A percentile compares a stretch with the other conserved stretches of the same genome.
Conservation (phyloP, 352 stramenopile species). For the Phytophthora brassicae region DNA sequence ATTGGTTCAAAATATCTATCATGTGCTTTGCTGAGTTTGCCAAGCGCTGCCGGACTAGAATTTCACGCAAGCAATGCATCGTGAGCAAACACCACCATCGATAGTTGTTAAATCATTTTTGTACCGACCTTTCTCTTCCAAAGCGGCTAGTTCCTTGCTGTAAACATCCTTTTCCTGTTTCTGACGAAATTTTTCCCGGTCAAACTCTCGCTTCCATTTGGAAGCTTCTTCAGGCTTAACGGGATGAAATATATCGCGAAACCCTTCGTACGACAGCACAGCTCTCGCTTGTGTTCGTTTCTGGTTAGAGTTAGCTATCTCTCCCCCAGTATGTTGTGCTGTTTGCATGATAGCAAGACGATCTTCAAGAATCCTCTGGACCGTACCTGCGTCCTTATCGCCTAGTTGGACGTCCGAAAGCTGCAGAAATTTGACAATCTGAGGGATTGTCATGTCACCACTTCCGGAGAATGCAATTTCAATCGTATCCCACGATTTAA, state of each 20-base stretch:
- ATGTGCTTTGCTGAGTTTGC: conserved; percentile 73
- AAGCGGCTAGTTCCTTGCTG: conserved; percentile 50
- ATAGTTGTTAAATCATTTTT: neutral
- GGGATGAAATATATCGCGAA: conserved; percentile 68
- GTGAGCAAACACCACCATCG: conserved; percentile 1
- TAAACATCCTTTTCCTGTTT: conserved; percentile 77
- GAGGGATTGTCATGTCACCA: conserved; percentile 58
- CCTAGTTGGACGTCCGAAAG: conserved; percentile 71
- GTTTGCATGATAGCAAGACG: conserved; percentile 29
- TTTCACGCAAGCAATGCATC: neutral
- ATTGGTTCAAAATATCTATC: conserved; percentile 62
- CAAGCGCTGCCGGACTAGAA: conserved; percentile 66
- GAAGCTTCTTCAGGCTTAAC: conserved; percentile 45
- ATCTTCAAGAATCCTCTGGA: conserved; percentile 61
- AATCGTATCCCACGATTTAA: conserved; percentile 70
- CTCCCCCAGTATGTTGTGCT: conserved; percentile 8
- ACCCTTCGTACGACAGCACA: conserved; percentile 62
- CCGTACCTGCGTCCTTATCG: conserved; percentile 50
- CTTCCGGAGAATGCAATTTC: conserved; percentile 68
- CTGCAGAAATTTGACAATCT: conserved; percentile 76
- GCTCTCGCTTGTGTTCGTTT: conserved; percentile 15
- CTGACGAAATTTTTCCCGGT: conserved; percentile 54
- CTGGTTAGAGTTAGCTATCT: conserved; percentile 5
- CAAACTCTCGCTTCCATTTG: conserved; percentile 70
- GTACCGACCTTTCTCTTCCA: conserved; percentile 66